Percentiles rank a stretch among this genome's conserved stretches.
Conservation (phyloP, 345 rosid species). For the Salix caprea region DNA sequence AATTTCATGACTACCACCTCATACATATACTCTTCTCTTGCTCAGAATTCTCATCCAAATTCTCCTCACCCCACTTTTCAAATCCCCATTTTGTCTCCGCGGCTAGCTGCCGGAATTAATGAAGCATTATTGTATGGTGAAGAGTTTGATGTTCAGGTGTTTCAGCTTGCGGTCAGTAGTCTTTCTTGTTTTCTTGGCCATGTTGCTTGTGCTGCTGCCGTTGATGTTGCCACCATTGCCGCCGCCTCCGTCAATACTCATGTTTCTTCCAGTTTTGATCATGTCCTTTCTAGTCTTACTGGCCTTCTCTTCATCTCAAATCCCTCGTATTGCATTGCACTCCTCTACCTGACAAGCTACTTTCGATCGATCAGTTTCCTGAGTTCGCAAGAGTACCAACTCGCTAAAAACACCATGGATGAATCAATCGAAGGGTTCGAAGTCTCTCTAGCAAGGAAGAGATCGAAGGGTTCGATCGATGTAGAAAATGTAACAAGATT, state of each 20-base stretch:
- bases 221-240: slow-evolving; percentile 3
- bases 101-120: neutral
- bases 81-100: neutral
- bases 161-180: neutral
- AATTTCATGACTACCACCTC: neutral
- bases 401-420: neutral
- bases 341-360: neutral
- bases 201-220: neutral
- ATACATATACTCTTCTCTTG: neutral
- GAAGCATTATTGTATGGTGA: neutral
- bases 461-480: neutral
- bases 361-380: neutral
- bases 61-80: neutral
- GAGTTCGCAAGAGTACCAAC: neutral
- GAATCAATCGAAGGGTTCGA: neutral
- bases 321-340: neutral
- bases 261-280: neutral
- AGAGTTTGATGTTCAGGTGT: neutral
- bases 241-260: neutral
- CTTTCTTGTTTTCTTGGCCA: neutral
- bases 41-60: neutral
- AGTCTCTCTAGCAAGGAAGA: too few species aligned
- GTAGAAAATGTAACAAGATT: neutral
- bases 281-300: neutral
- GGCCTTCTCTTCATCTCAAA: neutral